phyloP scores from a whole-genome alignment of 2,329 filamentous ascomycete genomes.

The Byssothecium circinans region DNA sequence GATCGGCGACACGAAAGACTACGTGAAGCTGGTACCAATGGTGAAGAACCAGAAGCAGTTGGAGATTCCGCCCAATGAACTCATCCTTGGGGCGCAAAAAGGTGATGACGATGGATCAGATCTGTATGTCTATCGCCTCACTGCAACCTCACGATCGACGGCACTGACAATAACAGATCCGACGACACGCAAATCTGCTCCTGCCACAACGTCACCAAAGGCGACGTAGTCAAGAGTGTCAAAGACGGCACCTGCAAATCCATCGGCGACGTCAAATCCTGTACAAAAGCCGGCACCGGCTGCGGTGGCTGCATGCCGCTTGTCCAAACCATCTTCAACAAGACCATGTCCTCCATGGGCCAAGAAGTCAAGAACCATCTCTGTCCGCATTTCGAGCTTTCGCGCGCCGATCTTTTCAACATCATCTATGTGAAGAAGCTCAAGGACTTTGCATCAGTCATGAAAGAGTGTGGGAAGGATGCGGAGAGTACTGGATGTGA shows the following conservation, averaged over 20 bases:
- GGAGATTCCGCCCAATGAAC: slow-evolving; percentile 75
- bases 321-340: slow-evolving; percentile 87
- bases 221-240: slow-evolving; percentile 70
- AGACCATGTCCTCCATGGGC: slow-evolving; percentile 81
- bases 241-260: slow-evolving; percentile 81
- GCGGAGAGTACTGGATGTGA: slow-evolving; percentile 78
- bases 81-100: slow-evolving; percentile 78
- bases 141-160: neutral
- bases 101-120: slow-evolving; percentile 77
- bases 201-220: slow-evolving; percentile 90
- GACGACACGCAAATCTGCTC: slow-evolving; percentile 90
- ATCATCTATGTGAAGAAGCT: slow-evolving; percentile 82
- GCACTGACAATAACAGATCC: slow-evolving; percentile 46
- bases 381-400: slow-evolving; percentile 81
- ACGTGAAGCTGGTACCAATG: slow-evolving; percentile 84
- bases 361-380: slow-evolving; percentile 85
- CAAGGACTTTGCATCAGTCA: slow-evolving; percentile 71
- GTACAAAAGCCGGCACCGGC: slow-evolving; percentile 88
- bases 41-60: slow-evolving; percentile 81
- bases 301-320: slow-evolving; percentile 90
- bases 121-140: slow-evolving; percentile 51
- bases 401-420: slow-evolving; percentile 85
- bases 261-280: slow-evolving; percentile 80
- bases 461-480: slow-evolving; percentile 75
- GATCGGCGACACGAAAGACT: slow-evolving; percentile 91